Evolutionary conservation across 345 rosid species (phyloP), one percentile per base, ranked within the genome.

Genomic region (Draba incana): DNA sequence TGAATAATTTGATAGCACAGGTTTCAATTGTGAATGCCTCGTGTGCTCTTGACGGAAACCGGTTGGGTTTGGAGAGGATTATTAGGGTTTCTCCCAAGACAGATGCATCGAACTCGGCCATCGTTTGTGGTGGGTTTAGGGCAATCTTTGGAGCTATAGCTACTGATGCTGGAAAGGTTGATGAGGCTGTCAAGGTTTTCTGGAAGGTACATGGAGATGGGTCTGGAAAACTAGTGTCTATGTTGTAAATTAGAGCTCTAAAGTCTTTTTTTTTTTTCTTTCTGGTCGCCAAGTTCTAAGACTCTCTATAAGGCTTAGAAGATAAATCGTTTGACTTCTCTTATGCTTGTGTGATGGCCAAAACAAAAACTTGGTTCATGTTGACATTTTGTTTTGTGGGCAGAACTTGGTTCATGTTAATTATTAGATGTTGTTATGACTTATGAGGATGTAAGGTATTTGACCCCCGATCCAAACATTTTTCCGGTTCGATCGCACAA

Each of bases 131-230:
- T 57, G 89, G 87, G 42, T 84, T 84, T 58, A 76, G 92, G 42
- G 90, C 90, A 4, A 67, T 87, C n/a, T 80, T 87, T 77, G 90
- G 89, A 66, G 96, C 96, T 69, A 71, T 87, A 75, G 87, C 89
- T 59, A 25, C 73, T 53, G 92, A 89, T 64, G 27, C 83, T 33
- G 77, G 68, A 54, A 71, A 30, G 27, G 63, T 66, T 55, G 92
- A 87, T 78, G 78, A 68, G 45, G 85, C 91, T 8, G 81, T 80
- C 3, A 62, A 45, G 69, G 55, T 73, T 46, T 89, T 89, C 79
- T 75, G 81, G 89, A 70, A 38, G 6, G 77, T 89, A 37, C 91
- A 87, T 54, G 64, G 74, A 30, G 78, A 56, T 68, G 8, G 58
- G 57, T 35, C 9, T 64, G 81, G 78, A 62, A 71, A 13, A 71